phyloP scores from a whole-genome alignment of 495 filamentous ascomycete genomes.

The Penicillium crystallinum region DNA sequence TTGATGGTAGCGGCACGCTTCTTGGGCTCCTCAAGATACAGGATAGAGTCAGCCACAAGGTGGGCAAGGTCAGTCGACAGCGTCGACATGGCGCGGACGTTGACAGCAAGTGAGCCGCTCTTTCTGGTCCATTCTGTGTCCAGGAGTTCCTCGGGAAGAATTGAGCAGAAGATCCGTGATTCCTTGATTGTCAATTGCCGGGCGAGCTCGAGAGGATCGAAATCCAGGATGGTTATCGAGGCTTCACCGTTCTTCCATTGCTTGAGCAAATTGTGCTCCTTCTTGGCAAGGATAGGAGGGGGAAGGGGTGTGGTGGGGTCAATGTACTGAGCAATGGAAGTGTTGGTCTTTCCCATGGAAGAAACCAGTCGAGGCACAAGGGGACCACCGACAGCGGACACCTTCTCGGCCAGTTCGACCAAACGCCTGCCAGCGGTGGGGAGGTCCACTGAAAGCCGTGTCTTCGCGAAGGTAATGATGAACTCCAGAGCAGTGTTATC shows the following conservation, averaged over 20 bases:
- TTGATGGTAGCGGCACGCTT: conserved; percentile 89
- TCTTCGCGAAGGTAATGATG: conserved; percentile 74
- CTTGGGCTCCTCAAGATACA: conserved; percentile 81
- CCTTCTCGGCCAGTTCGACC: conserved; percentile 71
- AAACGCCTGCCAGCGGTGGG: conserved; percentile 77
- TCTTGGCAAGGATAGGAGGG: conserved; percentile 63
- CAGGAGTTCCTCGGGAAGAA: conserved; percentile 90
- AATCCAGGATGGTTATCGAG: conserved; percentile 76
- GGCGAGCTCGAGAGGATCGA: conserved; percentile 88
- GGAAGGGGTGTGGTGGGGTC: conserved; percentile 67
- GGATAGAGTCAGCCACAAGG: conserved; percentile 91
- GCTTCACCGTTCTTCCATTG: conserved; percentile 68
- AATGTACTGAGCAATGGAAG: conserved; percentile 63
- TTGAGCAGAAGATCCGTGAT: conserved; percentile 87
- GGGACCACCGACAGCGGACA: conserved; percentile 67
- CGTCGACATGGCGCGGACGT: conserved; percentile 91
- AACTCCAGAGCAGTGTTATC: conserved; percentile 69
- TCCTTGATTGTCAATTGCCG: conserved; percentile 92
- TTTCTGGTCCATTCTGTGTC: conserved; percentile 91
- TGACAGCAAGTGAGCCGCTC: conserved; percentile 69
- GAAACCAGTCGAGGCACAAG: conserved; percentile 84
- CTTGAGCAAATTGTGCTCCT: conserved; percentile 66
- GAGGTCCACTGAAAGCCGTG: conserved; percentile 58
- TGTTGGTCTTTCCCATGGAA: conserved; percentile 82
- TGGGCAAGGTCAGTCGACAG: conserved; percentile 88